These are phyloP conservation scores for Kwoniella newhampshirensis DNA, from an alignment of 768 basidiomycete species.

Conservation along the genomic window DNA sequence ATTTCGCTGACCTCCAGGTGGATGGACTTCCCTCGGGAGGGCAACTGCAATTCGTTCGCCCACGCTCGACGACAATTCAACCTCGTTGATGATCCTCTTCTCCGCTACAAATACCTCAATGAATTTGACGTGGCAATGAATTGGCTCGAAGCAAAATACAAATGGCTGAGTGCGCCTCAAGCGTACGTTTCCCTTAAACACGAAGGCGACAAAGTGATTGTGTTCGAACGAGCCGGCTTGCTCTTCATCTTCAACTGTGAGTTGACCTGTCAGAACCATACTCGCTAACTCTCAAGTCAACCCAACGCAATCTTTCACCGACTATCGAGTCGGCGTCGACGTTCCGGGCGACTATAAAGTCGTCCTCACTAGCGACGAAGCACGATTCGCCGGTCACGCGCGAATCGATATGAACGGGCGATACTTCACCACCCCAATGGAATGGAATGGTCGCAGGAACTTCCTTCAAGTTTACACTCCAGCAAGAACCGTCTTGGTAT, in stretches of 20 bases:
- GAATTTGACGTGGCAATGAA: slow-evolving; percentile 95
- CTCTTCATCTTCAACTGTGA: slow-evolving; percentile 89
- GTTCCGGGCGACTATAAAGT: slow-evolving; percentile 78
- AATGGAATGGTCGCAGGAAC: slow-evolving; percentile 92
- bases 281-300: slow-evolving; percentile 59
- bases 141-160: slow-evolving; percentile 69
- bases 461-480: slow-evolving; percentile 59
- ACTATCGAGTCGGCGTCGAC: slow-evolving; percentile 91
- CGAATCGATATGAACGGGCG: slow-evolving; percentile 66
- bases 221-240: slow-evolving; percentile 88
- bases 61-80: slow-evolving; percentile 98
- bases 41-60: slow-evolving; percentile 93
- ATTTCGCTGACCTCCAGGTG: slow-evolving; percentile 57
- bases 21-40: slow-evolving; percentile 98
- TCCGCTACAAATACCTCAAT: slow-evolving; percentile 93
- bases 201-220: slow-evolving; percentile 87
- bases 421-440: slow-evolving; percentile 78
- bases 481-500: slow-evolving; percentile 42
- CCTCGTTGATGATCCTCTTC: slow-evolving; percentile 74
- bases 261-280: slow-evolving; percentile 3
- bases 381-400: slow-evolving; percentile 83
- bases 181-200: slow-evolving; percentile 92
- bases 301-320: slow-evolving; percentile 81
- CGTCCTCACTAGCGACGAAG: slow-evolving; percentile 80
- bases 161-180: slow-evolving; percentile 80